Percentiles rank a stretch among this genome's conserved stretches.
Conservation (phyloP, 208 protist genomes). For the Leishmania guyanensis region DNA sequence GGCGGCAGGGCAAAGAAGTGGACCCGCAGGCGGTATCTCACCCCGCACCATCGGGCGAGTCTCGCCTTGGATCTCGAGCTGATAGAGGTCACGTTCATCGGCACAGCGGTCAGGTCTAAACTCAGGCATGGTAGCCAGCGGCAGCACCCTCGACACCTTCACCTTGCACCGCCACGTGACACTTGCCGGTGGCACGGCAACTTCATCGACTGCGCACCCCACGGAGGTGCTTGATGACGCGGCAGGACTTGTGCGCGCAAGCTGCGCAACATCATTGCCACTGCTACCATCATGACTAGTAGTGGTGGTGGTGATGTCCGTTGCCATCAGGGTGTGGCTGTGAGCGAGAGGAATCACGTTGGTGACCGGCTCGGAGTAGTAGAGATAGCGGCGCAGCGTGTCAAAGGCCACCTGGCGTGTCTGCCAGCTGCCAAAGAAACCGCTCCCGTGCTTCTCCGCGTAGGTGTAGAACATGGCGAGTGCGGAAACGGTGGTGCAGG, state of each 20-base stretch:
- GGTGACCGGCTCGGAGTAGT: conserved; percentile 50
- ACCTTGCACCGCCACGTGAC: conserved; percentile 52
- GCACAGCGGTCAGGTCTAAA: conserved; percentile 30
- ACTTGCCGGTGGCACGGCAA: background rate
- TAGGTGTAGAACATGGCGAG: conserved; percentile 58
- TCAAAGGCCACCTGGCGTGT: conserved; percentile 63
- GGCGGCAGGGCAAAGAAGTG: conserved; percentile 51
- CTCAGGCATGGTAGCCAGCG: conserved; percentile 27
- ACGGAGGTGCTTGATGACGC: background rate
- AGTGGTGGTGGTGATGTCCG: background rate
- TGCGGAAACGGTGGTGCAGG: background rate
- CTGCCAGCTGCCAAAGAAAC: conserved; percentile 54
- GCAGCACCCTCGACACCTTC: conserved; percentile 44
- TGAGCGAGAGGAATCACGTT: conserved; percentile 3
- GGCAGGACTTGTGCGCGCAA: background rate
- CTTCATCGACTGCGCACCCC: background rate
- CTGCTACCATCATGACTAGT: background rate
- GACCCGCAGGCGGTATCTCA: conserved; percentile 46
- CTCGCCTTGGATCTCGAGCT: conserved; percentile 56
- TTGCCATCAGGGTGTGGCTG: background rate
- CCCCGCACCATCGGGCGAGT: conserved; percentile 39
- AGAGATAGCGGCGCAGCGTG: conserved; percentile 63
- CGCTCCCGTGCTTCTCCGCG: conserved; percentile 55
- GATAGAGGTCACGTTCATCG: conserved; percentile 57
- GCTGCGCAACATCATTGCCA: background rate